phyloP scores from a whole-genome alignment of 169 alveolate genomes.

The Eimeria praecox region DNA sequence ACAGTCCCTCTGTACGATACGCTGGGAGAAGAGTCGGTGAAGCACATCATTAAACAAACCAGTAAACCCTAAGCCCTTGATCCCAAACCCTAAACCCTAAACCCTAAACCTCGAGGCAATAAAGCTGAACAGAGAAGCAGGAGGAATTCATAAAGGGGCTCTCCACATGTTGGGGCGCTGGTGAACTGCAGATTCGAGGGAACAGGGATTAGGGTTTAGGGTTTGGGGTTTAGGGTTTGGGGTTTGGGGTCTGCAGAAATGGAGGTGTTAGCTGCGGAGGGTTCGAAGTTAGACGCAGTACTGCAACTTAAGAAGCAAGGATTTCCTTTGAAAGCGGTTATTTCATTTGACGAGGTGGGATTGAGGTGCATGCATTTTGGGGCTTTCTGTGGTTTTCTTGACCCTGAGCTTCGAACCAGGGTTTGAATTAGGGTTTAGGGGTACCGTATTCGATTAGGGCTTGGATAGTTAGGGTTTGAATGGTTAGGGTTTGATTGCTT shows the following conservation, averaged over 20 bases:
- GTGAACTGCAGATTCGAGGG: not conserved
- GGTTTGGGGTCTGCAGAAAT: conserved; percentile 60
- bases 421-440: not conserved
- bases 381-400: not conserved
- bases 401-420: not conserved
- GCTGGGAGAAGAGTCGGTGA: conserved; percentile 79
- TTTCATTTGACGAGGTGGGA: conserved; percentile 71
- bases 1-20: conserved; percentile 84
- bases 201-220: not conserved
- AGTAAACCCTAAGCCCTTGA: conserved; percentile 70
- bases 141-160: not conserved
- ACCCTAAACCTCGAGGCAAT: conserved; percentile 23
- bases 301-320: conserved; percentile 22
- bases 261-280: conserved; percentile 71
- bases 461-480: no score
- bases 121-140: not conserved
- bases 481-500: no score
- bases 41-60: conserved; percentile 65
- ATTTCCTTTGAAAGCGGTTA: conserved; percentile 36
- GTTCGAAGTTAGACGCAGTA: conserved; percentile 31
- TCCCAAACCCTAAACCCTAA: conserved; percentile 11
- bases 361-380: not conserved
- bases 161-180: not conserved
- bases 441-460: no score
- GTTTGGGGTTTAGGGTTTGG: conserved; percentile 16